phyloP scores from a whole-genome alignment of 495 filamentous ascomycete genomes.

The Darksidea phi region DNA sequence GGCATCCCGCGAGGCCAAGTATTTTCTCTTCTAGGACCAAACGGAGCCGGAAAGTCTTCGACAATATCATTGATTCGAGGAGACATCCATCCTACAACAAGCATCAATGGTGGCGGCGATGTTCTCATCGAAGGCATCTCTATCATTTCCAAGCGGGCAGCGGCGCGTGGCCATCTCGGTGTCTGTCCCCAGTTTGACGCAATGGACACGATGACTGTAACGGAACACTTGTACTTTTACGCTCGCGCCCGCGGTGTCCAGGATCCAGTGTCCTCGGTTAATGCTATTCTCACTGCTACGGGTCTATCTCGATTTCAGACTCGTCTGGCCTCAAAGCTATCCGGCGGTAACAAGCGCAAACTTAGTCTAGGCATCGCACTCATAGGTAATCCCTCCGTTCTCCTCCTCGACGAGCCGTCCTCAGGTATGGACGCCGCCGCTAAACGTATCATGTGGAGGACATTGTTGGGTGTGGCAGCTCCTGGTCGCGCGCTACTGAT shows the following conservation, averaged over 20 bases:
- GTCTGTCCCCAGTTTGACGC: conserved; percentile 74
- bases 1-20: conserved; percentile 73
- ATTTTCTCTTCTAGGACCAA: conserved; percentile 83
- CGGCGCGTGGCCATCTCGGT: conserved; percentile 69
- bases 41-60: conserved; percentile 85
- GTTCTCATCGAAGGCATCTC: conserved; percentile 73
- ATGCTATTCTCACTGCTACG: conserved; percentile 40
- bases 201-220: conserved; percentile 51
- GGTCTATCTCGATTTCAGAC: conserved; percentile 54
- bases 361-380: conserved; percentile 71
- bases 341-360: conserved; percentile 74
- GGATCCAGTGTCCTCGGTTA: conserved; percentile 62
- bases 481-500: conserved; percentile 37
- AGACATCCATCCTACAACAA: conserved; percentile 56
- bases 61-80: conserved; percentile 82
- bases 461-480: conserved; percentile 26
- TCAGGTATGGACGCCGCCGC: conserved; percentile 37
- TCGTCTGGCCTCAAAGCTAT: conserved; percentile 64
- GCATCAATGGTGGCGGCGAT: conserved; percentile 50
- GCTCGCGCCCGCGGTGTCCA: conserved; percentile 66
- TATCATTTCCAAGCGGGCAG: conserved; percentile 59
- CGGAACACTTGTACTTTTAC: conserved; percentile 72
- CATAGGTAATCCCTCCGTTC: conserved; percentile 70
- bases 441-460: conserved; percentile 39
- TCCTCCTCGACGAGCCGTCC: conserved; percentile 59